Conservation (phyloP, 108 stramenopile species). For the Cyclostephanos tholiformis region DNA sequence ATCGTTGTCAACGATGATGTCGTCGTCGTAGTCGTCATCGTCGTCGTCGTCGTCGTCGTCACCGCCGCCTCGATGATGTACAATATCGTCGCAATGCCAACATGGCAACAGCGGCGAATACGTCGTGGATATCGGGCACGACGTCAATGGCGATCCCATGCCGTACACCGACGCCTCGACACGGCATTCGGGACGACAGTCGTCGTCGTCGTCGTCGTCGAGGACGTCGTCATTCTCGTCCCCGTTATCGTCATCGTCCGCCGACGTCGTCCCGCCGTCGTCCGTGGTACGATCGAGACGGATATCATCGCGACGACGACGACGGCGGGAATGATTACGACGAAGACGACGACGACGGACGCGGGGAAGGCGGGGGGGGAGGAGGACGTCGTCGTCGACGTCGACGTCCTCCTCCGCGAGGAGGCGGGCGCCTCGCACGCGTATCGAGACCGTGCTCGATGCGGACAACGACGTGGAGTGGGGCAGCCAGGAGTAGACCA, state of each 20-base stretch:
- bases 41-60: not conserved
- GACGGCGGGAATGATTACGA: not conserved
- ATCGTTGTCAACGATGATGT: constrained; percentile 12
- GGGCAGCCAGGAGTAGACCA: constrained; percentile 37
- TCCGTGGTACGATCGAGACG: no score
- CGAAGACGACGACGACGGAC: no score
- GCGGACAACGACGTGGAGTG: constrained; percentile 36
- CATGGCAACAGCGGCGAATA: constrained; percentile 20
- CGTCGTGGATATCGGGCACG: constrained; percentile 30
- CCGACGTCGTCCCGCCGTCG: no score
- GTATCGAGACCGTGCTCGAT: constrained; percentile 28
- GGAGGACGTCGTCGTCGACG: no score
- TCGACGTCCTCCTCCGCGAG: not conserved
- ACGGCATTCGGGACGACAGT: constrained; percentile 27
- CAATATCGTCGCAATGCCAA: no score
- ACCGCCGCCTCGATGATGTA: no score
- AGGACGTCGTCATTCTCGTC: no score
- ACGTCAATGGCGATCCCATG: constrained; percentile 28
- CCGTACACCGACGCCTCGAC: constrained; percentile 39
- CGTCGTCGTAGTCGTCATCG: not conserved
- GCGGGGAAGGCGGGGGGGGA: no score
- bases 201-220: no score
- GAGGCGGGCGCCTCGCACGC: constrained; percentile 18
- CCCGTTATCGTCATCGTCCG: no score
- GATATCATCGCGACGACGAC: not conserved